A percentile compares a stretch with the other conserved stretches of the same genome.
These are phyloP conservation scores for Jamesozyma hellenica DNA, from an alignment of 805 yeast genomes.

Conservation along the genomic window DNA sequence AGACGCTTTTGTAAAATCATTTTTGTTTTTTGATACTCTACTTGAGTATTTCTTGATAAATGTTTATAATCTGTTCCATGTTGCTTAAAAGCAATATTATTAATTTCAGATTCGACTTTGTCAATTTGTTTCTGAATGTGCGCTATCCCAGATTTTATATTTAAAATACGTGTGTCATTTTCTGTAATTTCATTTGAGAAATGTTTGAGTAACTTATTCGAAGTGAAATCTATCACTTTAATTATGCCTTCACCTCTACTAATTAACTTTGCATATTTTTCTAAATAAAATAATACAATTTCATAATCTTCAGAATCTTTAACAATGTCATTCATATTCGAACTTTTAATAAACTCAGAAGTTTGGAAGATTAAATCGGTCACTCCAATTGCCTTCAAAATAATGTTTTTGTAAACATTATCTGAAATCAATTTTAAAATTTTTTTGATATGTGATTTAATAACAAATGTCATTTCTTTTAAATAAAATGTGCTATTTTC, in stretches of 20 bases:
- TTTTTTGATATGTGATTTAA: conserved; percentile 8
- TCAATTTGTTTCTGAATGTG: conserved; percentile 13
- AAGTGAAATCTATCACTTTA: conserved; percentile 13
- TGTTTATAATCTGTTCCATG: conserved; percentile 15
- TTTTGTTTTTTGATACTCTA: conserved; percentile 28
- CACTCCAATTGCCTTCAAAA: conserved; percentile 11
- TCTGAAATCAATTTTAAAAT: conserved; percentile 6
- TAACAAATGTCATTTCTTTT: conserved; percentile 11
- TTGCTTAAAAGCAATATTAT: conserved; percentile 12
- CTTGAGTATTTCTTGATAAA: conserved; percentile 23
- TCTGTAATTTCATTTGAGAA: conserved; percentile 21
- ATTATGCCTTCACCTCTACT: conserved; percentile 9
- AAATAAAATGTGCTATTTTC: conserved; percentile 11
- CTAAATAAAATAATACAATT: conserved; percentile 14
- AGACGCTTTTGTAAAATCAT: conserved; percentile 30
- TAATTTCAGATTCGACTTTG: conserved; percentile 14
- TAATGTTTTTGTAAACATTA: conserved; percentile 10
- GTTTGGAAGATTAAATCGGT: conserved; percentile 17
- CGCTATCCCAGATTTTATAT: conserved; percentile 24
- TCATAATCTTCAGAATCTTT: conserved; percentile 8
- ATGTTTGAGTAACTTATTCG: conserved; percentile 12
- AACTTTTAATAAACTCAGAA: conserved; percentile 11
- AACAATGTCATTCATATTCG: conserved; percentile 5
- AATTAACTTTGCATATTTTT: conserved; percentile 11
- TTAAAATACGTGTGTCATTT: conserved; percentile 27